phyloP scores from a whole-genome alignment of 306 rosid genomes.

The Pachyrhizus erosus region DNA sequence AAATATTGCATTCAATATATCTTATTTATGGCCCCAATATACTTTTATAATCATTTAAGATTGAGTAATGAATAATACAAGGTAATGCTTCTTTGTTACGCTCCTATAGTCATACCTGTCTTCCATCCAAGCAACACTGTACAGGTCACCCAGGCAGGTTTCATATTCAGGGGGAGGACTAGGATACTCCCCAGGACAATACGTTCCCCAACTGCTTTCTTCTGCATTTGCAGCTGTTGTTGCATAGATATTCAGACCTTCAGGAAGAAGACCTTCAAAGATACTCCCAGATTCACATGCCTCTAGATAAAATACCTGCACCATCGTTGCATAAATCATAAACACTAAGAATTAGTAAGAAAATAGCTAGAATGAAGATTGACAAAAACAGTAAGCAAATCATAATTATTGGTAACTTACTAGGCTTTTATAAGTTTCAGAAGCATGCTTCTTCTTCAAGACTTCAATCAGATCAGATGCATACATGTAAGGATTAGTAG shows the following conservation, averaged over 20 bases:
- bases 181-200: conserved; percentile 87
- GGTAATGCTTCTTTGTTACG: conserved; percentile 22
- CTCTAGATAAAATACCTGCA: conserved; percentile 92
- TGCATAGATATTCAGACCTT: conserved; percentile 83
- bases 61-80: conserved; percentile 41
- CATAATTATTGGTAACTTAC: conserved; percentile 50
- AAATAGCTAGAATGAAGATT: not conserved
- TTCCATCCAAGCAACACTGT: conserved; percentile 97
- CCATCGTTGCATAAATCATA: conserved; percentile 12
- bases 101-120: conserved; percentile 65
- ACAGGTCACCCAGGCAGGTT: conserved; percentile 91
- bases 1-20: not conserved
- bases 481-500: conserved; percentile 70
- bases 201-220: conserved; percentile 97
- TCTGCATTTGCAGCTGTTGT: conserved; percentile 88
- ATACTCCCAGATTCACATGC: conserved; percentile 98
- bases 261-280: conserved; percentile 90
- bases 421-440: conserved; percentile 79
- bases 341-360: conserved; percentile 20
- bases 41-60: conserved; percentile 16
- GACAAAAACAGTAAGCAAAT: conserved; percentile 26
- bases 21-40: conserved; percentile 24
- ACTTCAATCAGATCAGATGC: conserved; percentile 73
- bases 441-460: conserved; percentile 78
- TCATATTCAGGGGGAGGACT: conserved; percentile 88